Evolutionary conservation across 306 rosid genomes (phyloP), one percentile per base, ranked within the genome.

Genomic region (Pterocarpus santalinus): DNA sequence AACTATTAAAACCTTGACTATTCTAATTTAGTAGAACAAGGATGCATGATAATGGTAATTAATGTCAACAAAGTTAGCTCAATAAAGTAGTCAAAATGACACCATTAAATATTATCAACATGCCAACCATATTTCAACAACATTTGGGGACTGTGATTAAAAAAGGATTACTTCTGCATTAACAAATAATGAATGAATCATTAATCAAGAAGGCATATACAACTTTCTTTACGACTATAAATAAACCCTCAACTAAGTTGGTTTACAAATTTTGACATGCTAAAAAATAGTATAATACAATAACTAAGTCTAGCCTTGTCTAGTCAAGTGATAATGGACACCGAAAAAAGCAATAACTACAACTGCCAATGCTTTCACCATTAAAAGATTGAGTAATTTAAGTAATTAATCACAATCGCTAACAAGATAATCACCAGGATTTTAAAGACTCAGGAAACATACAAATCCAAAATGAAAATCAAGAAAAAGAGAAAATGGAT

Each of bases 301-400:
- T 43, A 38, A 67, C 32, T 38, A 75, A 61, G 41, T 46, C 46
- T 56, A 10, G 39, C 39, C 38, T 76, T 15, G 72, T 14, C 80
- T 14, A 41, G 15, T 68, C 47, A 8, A 12, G 30, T 41, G 34
- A 16, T n/a, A 14, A 53, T 33, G 49, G 28, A 60, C 15, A 17
- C 62, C 69, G 38, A 30, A 12, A 30, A 46, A 9, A 15, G 7
- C 1, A 38, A 8, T n/a, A 57, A 65, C 7, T 14, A 55, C 58
- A 4, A 5, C 41, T 11, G 6, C 69, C 56, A 72, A 41, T 38
- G 36, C 28, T 55, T 8, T 38, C 22, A 64, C 8, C 28, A 77
- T 52, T 22, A 8, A 3, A 77, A 17, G 58, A 17, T 66, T 7
- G 33, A 38, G 17, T 38, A 11, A 22, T 65, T 22, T 22, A 32